Base-by-base conservation (phyloP, 306 rosid species). In the Rosa lucieae region DNA sequence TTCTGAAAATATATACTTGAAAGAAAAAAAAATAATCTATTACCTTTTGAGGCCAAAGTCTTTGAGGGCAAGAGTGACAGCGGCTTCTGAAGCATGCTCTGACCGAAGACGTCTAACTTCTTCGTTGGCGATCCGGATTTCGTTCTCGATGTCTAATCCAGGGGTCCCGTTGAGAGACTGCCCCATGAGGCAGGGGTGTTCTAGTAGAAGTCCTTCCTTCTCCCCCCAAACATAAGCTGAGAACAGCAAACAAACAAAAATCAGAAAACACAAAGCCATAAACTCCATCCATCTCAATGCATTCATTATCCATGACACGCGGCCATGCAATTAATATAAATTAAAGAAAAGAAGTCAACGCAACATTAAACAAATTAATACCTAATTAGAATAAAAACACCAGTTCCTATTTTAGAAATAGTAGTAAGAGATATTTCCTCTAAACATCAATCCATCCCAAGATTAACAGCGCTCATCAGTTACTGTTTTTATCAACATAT, bases 161-260 rank as follows among this genome's bases (percentile, higher is more conserved):
- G 44, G 0, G 20, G 67, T 76, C 39, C 95, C 95, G 77, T 92
- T 92, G 1, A 94, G 85, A 32, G 97, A 79, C 21, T 89, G 92
- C 5, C 98, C 95, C 79, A 87, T 77, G 44, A 53, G 55, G 78
- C 65, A 87, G 1, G 95, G 89, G 8, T 44, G 84, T 76, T 92
- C 99, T 3, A 79, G 74, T 26, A 94, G 85, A 0, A 94, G 83
- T 15, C 97, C 97, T 14, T 48, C 88, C 77, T 58, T 88, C 80
- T 94, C 99, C 1, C 99, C 97, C 40, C 83, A 88, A 1, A 94
- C 94, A 77, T 91, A 94, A 49, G 97, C 97, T 94, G 86, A 72
- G 47, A 47, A 15, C 9, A 42, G 32, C 44, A 55, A 53, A 15
- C 26, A 67, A 39, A 10, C 37, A 26, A 62, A 21, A 3, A 55